A percentile compares a stretch with the other conserved stretches of the same genome.
Conservation (phyloP, 345 rosid species). For the Populus alba region DNA sequence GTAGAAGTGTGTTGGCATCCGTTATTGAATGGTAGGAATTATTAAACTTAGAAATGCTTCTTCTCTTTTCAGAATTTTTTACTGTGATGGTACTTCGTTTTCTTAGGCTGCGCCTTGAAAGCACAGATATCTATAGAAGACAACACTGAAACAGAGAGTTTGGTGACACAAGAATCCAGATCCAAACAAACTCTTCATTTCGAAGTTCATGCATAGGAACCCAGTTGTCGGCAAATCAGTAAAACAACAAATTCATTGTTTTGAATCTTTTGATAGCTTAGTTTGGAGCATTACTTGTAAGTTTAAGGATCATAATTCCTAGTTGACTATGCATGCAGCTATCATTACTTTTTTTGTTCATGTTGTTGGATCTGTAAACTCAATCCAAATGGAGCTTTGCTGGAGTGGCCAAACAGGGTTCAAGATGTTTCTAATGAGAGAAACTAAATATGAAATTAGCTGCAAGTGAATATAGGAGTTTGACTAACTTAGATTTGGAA, state of each 20-base stretch:
- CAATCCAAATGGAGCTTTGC: neutral
- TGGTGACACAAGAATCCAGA: neutral
- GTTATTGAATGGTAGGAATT: neutral
- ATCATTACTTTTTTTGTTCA: neutral
- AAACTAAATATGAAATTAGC: neutral
- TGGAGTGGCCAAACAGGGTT: neutral
- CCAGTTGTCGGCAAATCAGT: neutral
- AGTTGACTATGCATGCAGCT: neutral
- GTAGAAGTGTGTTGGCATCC: neutral
- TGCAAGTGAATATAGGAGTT: no score
- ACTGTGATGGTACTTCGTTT: neutral
- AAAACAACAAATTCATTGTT: neutral
- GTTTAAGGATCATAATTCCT: neutral
- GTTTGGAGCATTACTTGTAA: neutral
- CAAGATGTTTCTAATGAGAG: neutral
- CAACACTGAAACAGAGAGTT: neutral
- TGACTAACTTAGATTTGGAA: neutral
- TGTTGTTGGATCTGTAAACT: neutral
- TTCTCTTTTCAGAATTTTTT: no score
- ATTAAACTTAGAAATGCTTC: neutral
- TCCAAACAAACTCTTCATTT: neutral
- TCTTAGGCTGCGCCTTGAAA: neutral
- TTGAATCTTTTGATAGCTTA: neutral
- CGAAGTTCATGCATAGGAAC: neutral
- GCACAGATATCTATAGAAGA: neutral